Base-by-base conservation (phyloP, 2,329 filamentous ascomycete genomes). In the Akanthomyces lecanii region DNA sequence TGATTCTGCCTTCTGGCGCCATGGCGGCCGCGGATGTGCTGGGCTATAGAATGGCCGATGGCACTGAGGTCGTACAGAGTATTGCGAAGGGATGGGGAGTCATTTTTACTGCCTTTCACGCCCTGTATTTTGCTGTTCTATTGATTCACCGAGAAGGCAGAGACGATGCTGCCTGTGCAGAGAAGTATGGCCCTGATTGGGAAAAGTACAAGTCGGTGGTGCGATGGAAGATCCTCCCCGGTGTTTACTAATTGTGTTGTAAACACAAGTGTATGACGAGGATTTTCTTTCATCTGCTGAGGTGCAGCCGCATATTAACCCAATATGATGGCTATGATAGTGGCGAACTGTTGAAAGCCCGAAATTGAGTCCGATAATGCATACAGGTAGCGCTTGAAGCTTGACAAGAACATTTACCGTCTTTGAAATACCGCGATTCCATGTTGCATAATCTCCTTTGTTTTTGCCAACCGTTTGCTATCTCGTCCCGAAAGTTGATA, bases 121-220 rank as follows among this genome's bases (percentile, higher is more conserved):
- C 96, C 64, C 71, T 95, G 5, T 97, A 96, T 78, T 97, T 97
- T 76, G 92, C 86, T 0, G 79, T 95, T 12, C 75, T 97, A 67
- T 81, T 97, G 16, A 80, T 97, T 61, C 92, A 97, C 72, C 88
- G 93, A 16, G 91, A 96, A 75, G 79, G 86, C 60, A 82, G 93
- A 63, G 93, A 97, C 67, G 92, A 96, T 69, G 89, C 89, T 71
- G 95, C 95, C 77, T 97, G 93, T 73, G 81, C 83, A 62, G 84
- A 84, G 69, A 97, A 97, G 81, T 97, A 97, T 72, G 92, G 92
- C 5, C 86, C 87, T 66, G 91, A 96, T 70, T 97, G 93, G 92
- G 86, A 91, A 62, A 83, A 86, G 75, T 97, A 97, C 74, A 91
- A 89, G 75, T 85, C 85, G 73, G 82, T 85, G 67, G 93, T 97